Percentiles rank a stretch among this genome's conserved stretches.
Conservation (phyloP, 2,329 filamentous ascomycete genomes). For the Aspergillus fischeri region DNA sequence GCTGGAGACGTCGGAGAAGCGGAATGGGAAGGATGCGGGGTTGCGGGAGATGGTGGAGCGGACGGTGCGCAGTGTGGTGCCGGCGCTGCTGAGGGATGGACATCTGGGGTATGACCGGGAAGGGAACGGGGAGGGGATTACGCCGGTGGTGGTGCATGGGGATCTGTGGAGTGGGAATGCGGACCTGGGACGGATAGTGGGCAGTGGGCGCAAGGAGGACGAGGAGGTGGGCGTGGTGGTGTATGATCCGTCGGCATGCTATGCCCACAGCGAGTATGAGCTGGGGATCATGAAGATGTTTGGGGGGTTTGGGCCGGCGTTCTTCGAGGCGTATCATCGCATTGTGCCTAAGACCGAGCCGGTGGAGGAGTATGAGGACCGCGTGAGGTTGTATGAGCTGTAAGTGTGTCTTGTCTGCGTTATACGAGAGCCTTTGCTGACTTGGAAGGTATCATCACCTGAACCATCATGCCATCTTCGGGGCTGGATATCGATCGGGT, state of each 20-base stretch:
- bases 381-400: conserved; percentile 76
- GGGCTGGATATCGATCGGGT: conserved; percentile 69
- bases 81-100: conserved; percentile 66
- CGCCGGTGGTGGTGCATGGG: conserved; percentile 81
- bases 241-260: conserved; percentile 76
- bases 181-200: conserved; percentile 59
- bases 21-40: conserved; percentile 62
- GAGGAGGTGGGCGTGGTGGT: conserved; percentile 66
- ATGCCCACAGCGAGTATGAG: conserved; percentile 86
- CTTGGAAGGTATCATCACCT: conserved; percentile 72
- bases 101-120: conserved; percentile 52
- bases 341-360: conserved; percentile 78
- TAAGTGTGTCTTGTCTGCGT: conserved; percentile 44
- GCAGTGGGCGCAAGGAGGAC: conserved; percentile 30
- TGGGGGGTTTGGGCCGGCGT: conserved; percentile 70
- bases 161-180: conserved; percentile 94
- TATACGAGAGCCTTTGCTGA: conserved; percentile 8
- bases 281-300: conserved; percentile 96
- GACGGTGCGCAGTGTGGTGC: conserved; percentile 64
- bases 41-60: conserved; percentile 61
- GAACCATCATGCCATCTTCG: conserved; percentile 84
- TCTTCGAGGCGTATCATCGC: conserved; percentile 73
- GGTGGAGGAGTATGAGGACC: conserved; percentile 76
- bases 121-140: conserved; percentile 52
- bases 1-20: conserved; percentile 51